Base-by-base conservation (phyloP, 352 stramenopile genomes). In the Phytopythium montanum region DNA sequence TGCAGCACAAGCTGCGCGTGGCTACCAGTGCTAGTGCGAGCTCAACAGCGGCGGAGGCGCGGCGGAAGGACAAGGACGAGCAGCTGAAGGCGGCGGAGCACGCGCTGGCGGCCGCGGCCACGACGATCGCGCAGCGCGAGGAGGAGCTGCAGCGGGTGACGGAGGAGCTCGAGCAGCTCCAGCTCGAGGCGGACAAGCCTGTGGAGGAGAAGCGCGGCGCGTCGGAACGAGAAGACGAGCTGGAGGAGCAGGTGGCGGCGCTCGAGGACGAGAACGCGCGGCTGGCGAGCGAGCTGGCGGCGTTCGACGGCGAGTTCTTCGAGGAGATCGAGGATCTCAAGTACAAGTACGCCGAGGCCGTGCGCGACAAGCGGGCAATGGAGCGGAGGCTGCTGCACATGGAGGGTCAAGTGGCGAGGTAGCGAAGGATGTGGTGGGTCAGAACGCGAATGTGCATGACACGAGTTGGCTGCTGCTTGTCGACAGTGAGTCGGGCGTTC, bases 281-380 rank as follows among this genome's bases (percentile, higher is more conserved):
- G 46, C 64, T 96, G 21, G 77, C 70, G 3, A 76, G 81, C 44
- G 89, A 97, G 63, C 69, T 98, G 39, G 71, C 79, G 39, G 92
- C 92, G 18, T 98, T 98, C 59, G 93, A 98, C 57, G 67, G 96
- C 62, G 93, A 97, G 23, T 98, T 98, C 66, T 98, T 98, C 58
- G 93, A 98, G 54, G 93, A 98, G 56, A 97, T 98, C 56, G 94
- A 98, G 70, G 93, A 98, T 58, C 84, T 98, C 54, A 98, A 98
- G 72, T 98, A 94, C 79, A 92, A 96, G 60, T 97, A 98, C 63
- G 76, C 87, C 4, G 81, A 97, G 68, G 89, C 91, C 18, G 60
- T 94, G 12, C 73, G 88, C 12, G 83, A 95, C 42, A 92, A 92
- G 59, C 81, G 83, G 28, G 64, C 72, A 54, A 67, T 94, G 0